Evolutionary conservation across 441 rosid genomes (phyloP).

Genomic region (Theobroma grandiflorum): DNA sequence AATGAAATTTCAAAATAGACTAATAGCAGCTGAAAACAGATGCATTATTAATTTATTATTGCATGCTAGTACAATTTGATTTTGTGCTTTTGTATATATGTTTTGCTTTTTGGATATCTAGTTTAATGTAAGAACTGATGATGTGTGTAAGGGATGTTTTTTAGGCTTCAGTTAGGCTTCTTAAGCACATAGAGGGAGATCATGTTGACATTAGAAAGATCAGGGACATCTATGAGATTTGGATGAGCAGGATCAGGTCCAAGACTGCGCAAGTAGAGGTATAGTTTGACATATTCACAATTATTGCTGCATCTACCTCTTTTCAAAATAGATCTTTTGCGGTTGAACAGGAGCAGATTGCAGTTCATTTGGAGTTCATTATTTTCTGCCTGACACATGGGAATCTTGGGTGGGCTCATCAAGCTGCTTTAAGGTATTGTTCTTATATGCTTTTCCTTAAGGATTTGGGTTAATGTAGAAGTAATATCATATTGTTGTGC

Average conservation of each 20-base stretch:
- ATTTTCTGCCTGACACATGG: conserved; percentile 57
- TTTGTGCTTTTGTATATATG: not conserved
- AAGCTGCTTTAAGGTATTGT: conserved; percentile 61
- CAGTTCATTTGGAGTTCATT: conserved; percentile 74
- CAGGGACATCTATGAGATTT: conserved; percentile 59
- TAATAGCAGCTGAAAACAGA: not conserved
- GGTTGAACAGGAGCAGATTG: conserved; percentile 56
- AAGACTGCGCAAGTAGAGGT: conserved; percentile 48
- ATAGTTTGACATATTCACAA: conserved; percentile 5
- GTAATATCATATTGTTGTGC: not conserved
- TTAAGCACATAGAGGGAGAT: conserved; percentile 48
- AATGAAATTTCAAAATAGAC: not conserved
- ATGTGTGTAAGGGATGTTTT: conserved; percentile 22
- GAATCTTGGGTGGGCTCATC: conserved; percentile 56
- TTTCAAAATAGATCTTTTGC: not conserved
- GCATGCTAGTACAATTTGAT: not conserved
- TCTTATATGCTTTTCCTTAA: not conserved
- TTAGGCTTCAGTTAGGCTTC: conserved; percentile 71
- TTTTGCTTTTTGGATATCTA: not conserved
- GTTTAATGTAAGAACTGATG: not conserved
- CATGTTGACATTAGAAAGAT: conserved; percentile 40
- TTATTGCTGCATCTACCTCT: not conserved
- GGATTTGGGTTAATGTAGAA: conserved; percentile 13
- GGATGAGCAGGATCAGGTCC: conserved; percentile 68
- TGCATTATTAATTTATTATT: not conserved